Evolutionary conservation across 345 rosid genomes (phyloP), one percentile per base, ranked within the genome.

Genomic region (Gossypium sturtianum): DNA sequence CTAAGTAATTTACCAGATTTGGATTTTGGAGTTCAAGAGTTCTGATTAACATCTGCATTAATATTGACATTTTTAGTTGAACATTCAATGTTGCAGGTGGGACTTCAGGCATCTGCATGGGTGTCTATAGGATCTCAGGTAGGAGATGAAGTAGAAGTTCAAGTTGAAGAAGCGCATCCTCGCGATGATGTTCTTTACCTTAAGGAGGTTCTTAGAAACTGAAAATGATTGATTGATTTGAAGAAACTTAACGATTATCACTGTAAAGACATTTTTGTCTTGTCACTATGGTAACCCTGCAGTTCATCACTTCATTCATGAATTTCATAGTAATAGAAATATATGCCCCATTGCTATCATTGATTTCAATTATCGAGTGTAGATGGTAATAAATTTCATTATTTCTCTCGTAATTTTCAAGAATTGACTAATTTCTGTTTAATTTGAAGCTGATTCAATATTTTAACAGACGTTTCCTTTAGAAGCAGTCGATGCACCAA

Each of bases 91-190:
- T 71, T 80, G 20, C 84, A 94, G 99, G 90, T 94, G 27, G 98
- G 98, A 64, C 75, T 85, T 79, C 97, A 92, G 83, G 89, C 90
- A 66, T 78, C 93, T 20, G 92, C 87, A 12, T 87, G 89, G 95
- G 96, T 92, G 73, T 91, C 97, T 54, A 74, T 80, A 45, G 98
- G 99, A 75, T 75, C 66, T 71, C 86, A 84, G 75, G 79, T 91
- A 51, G 99, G 99, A 68, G 97, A 92, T 88, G 98, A 94, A 80
- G 76, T 91, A 44, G 72, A 86, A 71, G 97, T 94, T 78, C 72
- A 77, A 79, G 96, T 94, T 53, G 93, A 87, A 85, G 93, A 89
- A 80, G 93, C 98, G 75, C 87, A 87, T 83, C 92, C 98, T 1
- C 94, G 94, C 4, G 88, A 94, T 25, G 98, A 92, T 70, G 64